Conservation (phyloP, 1,284 basidiomycete genomes). For the Trichosporon ovoides region DNA sequence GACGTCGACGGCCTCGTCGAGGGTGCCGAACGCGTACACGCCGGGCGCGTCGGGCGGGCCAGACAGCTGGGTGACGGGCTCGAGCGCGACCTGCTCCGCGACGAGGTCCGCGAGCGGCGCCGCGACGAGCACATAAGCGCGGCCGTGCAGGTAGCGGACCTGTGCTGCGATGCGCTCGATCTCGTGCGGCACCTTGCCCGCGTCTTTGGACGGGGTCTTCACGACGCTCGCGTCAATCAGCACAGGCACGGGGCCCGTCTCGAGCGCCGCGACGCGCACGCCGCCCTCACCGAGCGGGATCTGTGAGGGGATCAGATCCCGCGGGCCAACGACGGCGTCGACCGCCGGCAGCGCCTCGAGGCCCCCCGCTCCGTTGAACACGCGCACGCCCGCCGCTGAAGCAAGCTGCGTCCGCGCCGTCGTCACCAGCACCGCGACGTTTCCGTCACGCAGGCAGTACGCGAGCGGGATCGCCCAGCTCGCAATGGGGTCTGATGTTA, state of each 20-base stretch:
- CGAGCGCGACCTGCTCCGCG: neutral
- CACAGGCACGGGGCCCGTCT: neutral
- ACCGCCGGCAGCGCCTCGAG: neutral
- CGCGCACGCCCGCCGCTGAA: neutral
- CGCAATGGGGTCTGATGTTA: neutral
- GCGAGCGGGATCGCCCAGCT: constrained; percentile 1
- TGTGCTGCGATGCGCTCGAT: neutral
- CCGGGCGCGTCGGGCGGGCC: neutral
- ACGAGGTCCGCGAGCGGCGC: neutral
- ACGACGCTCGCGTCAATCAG: neutral
- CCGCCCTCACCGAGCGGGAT: neutral
- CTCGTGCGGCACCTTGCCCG: neutral
- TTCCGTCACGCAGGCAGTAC: neutral
- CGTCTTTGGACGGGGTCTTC: neutral
- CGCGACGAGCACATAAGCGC: neutral
- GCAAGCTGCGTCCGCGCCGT: neutral
- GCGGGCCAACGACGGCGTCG: neutral
- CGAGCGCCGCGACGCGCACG: neutral
- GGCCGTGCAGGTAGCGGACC: neutral
- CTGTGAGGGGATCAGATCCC: neutral
- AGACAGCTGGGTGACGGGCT: neutral
- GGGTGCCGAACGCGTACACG: neutral
- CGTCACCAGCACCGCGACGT: neutral
- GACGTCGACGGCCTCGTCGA: neutral
- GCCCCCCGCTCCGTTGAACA: neutral